Percentiles rank a stretch among this genome's conserved stretches.
Conservation (phyloP, 768 basidiomycete genomes). For the Tricholoma sp. region DNA sequence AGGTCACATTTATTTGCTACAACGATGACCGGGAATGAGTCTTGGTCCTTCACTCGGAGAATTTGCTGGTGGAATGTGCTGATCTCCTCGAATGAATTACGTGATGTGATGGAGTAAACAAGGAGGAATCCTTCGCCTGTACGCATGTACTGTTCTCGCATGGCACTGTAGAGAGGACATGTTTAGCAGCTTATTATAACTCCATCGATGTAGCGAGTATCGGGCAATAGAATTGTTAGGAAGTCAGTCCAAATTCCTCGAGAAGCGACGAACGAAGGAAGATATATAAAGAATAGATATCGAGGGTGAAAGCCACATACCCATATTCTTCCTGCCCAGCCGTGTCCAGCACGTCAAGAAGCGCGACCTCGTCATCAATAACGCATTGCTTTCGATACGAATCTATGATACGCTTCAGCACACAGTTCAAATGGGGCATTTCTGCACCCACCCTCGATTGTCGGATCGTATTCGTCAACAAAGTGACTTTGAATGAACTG, state of each 20-base stretch:
- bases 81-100: constrained; percentile 97
- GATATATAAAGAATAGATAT: constrained; percentile 6
- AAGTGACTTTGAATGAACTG: constrained; percentile 97
- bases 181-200: not conserved
- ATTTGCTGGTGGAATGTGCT: constrained; percentile 96
- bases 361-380: constrained; percentile 91
- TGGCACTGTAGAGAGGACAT: constrained; percentile 54
- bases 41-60: constrained; percentile 93
- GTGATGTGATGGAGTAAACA: constrained; percentile 97
- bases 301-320: constrained; percentile 37
- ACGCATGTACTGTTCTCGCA: constrained; percentile 99
- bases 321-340: constrained; percentile 97
- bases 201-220: not conserved
- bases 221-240: not conserved
- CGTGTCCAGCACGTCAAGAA: constrained; percentile 92
- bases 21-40: constrained; percentile 91
- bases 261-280: not conserved
- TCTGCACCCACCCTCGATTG: constrained; percentile 71
- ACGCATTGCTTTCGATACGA: constrained; percentile 95
- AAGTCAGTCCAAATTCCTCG: not conserved
- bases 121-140: constrained; percentile 97
- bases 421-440: not conserved
- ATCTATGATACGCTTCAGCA: constrained; percentile 80
- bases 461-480: constrained; percentile 91
- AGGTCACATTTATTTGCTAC: constrained; percentile 98